Conservation (phyloP, 1,284 basidiomycete genomes). For the Sanghuangporus sanghuang region DNA sequence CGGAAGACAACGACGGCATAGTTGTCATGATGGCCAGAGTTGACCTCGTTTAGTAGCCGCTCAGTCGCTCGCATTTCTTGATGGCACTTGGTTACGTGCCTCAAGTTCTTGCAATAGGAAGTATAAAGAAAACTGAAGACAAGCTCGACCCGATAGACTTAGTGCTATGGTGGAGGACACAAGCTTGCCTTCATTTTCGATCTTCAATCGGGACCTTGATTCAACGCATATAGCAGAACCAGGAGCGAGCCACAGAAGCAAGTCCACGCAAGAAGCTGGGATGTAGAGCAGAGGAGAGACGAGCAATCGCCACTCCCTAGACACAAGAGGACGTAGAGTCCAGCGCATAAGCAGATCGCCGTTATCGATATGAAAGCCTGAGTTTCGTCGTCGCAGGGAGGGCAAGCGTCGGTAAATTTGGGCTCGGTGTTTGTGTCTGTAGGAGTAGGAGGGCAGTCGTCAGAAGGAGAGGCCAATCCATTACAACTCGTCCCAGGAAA, state of each 20-base stretch:
- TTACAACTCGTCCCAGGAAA: background rate
- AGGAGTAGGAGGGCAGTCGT: background rate
- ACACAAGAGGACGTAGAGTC: background rate
- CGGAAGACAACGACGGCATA: constrained; percentile 49
- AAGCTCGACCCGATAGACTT: background rate
- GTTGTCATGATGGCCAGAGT: constrained; percentile 69
- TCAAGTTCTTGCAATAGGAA: background rate
- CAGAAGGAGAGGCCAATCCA: background rate
- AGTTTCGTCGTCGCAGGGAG: background rate
- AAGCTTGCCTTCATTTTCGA: background rate
- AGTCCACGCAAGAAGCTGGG: background rate
- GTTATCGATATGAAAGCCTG: background rate
- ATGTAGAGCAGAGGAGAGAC: background rate
- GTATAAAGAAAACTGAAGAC: background rate
- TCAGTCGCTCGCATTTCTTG: too few species aligned
- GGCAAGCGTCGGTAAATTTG: background rate
- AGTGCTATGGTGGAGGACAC: background rate
- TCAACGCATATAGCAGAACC: background rate
- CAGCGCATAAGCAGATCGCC: background rate
- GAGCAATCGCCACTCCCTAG: background rate
- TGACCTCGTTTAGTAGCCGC: background rate
- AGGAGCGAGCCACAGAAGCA: background rate
- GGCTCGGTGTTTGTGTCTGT: background rate
- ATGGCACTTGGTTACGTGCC: too few species aligned
- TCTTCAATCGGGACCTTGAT: background rate